Evolutionary conservation across 2,329 filamentous ascomycete species (phyloP).

Genomic region (Xylaria sp.): DNA sequence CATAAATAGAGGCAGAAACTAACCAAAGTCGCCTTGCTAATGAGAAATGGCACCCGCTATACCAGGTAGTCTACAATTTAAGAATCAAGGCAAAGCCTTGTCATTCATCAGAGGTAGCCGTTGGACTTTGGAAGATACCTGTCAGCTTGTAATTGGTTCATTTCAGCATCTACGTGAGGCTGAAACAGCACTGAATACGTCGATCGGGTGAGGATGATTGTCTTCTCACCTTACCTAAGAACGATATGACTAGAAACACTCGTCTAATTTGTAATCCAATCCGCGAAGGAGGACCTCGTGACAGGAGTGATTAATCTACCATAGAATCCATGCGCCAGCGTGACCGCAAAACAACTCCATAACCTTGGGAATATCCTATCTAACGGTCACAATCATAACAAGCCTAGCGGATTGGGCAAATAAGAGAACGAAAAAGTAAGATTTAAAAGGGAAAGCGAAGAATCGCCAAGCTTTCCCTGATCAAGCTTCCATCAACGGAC

Average conservation of each 20-base stretch:
- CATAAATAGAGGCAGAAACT: neutral
- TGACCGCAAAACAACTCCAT: neutral
- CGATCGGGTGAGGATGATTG: neutral
- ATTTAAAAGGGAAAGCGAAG: neutral
- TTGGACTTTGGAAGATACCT: neutral
- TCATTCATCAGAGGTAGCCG: neutral
- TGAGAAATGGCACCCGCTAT: neutral
- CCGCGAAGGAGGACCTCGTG: neutral
- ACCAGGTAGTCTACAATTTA: neutral
- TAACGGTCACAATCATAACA: neutral
- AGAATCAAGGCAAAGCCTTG: neutral
- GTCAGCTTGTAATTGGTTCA: conserved; percentile 11
- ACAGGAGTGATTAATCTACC: neutral
- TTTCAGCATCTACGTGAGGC: neutral
- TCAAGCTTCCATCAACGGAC: neutral
- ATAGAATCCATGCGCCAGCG: neutral
- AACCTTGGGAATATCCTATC: neutral
- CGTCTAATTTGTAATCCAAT: neutral
- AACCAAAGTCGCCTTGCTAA: neutral
- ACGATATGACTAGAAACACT: neutral
- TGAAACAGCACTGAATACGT: neutral
- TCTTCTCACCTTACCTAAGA: neutral
- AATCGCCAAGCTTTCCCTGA: neutral
- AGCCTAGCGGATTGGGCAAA: neutral
- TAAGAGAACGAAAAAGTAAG: neutral